A percentile compares a stretch with the other conserved stretches of the same genome.
These are phyloP conservation scores for Sphaerosporella brunnea DNA, from an alignment of 495 filamentous ascomycete genomes.

Conservation along the genomic window DNA sequence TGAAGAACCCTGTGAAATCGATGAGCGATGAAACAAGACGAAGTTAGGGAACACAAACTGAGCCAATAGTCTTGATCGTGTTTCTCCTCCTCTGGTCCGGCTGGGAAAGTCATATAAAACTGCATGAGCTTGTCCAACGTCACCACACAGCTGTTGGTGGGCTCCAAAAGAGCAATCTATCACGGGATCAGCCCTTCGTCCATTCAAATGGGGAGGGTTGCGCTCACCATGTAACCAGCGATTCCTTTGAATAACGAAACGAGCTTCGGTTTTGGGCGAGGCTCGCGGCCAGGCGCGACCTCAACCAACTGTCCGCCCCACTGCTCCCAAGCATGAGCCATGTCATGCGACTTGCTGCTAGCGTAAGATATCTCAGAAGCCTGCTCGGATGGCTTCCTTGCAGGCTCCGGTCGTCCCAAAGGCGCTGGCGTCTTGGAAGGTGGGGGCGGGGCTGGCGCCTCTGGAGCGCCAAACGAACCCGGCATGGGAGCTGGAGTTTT, in stretches of 20 bases:
- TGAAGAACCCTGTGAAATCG: slow-evolving; percentile 32
- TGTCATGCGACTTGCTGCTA: slow-evolving; percentile 12
- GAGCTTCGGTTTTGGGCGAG: slow-evolving; percentile 42
- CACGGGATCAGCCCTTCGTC: slow-evolving; percentile 24
- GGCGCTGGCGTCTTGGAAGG: slow-evolving; percentile 5
- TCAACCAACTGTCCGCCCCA: slow-evolving; percentile 23
- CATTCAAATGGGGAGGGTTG: neutral
- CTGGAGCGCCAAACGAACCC: neutral
- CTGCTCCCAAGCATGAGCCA: slow-evolving; percentile 10
- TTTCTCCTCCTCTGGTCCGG: slow-evolving; percentile 46
- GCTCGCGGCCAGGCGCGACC: slow-evolving; percentile 12
- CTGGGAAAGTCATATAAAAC: slow-evolving; percentile 51
- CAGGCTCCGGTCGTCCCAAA: slow-evolving; percentile 8
- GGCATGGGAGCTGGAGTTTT: slow-evolving; percentile 10
- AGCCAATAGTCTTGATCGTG: slow-evolving; percentile 58
- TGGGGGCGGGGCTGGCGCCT: slow-evolving; percentile 4
- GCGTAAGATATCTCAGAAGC: slow-evolving; percentile 7
- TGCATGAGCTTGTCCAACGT: slow-evolving; percentile 60
- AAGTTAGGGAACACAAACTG: slow-evolving; percentile 29
- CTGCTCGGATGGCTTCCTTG: slow-evolving; percentile 11
- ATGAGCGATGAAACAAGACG: slow-evolving; percentile 19
- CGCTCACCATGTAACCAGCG: slow-evolving; percentile 57
- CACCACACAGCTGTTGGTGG: slow-evolving; percentile 59
- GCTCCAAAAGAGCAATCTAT: slow-evolving; percentile 62
- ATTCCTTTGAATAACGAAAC: slow-evolving; percentile 58